Percentiles rank a stretch among this genome's conserved stretches.
Evolutionary conservation across 2,329 filamentous ascomycete genomes (phyloP).

Genomic region (Xylaria sp.): DNA sequence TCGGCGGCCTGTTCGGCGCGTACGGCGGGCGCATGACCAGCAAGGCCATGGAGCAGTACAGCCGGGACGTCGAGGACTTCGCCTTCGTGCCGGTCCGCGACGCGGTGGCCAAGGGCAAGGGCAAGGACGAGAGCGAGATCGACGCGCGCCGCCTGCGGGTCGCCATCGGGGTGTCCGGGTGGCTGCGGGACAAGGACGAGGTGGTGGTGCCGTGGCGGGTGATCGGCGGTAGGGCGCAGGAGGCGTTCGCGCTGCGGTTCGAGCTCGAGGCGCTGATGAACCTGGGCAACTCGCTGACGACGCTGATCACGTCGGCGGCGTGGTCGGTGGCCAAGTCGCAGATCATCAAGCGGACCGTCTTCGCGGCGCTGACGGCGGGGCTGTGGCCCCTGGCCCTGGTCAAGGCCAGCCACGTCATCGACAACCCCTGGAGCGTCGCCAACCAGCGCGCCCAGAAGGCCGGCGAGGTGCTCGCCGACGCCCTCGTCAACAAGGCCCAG

Average conservation of each 20-base stretch:
- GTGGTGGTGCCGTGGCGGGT: constrained; percentile 77
- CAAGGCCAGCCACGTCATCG: constrained; percentile 72
- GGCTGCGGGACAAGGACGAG: constrained; percentile 73
- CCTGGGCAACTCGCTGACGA: constrained; percentile 77
- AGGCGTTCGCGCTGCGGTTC: constrained; percentile 83
- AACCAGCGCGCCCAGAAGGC: constrained; percentile 78
- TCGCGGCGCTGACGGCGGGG: constrained; percentile 60
- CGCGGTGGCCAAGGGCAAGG: no score
- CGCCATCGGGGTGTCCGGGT: constrained; percentile 81
- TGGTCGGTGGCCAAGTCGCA: constrained; percentile 70
- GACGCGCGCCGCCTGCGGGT: constrained; percentile 72
- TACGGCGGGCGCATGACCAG: constrained; percentile 82
- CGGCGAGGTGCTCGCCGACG: constrained; percentile 74
- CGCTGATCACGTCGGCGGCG: constrained; percentile 78
- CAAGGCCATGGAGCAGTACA: constrained; percentile 85
- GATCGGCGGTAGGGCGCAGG: constrained; percentile 66
- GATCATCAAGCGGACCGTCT: constrained; percentile 52
- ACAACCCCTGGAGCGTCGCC: constrained; percentile 80
- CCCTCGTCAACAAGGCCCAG: constrained; percentile 79
- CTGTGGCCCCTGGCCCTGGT: constrained; percentile 66
- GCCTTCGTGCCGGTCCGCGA: constrained; percentile 73
- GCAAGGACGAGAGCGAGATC: constrained; percentile 46
- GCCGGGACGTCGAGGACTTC: constrained; percentile 86
- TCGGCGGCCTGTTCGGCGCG: constrained; percentile 85
- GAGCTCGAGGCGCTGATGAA: constrained; percentile 78